These are phyloP conservation scores for Auricularia auricula-judae DNA, from an alignment of 768 basidiomycete genomes.

Conservation along the genomic window DNA sequence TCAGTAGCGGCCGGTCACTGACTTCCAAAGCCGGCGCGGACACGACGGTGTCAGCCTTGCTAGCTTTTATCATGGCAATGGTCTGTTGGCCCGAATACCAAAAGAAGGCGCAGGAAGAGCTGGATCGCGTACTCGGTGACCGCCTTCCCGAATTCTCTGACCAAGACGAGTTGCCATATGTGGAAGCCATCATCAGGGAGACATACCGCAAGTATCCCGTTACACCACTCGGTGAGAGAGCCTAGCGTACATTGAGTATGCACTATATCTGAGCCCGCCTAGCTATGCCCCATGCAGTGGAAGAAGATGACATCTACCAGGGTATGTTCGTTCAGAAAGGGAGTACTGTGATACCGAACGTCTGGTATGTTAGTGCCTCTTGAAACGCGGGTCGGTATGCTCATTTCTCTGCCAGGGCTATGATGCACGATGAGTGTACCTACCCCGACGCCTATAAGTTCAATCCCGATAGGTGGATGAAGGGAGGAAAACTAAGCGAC, in stretches of 20 bases:
- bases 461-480: background rate
- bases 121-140: conserved; percentile 27
- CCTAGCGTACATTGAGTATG: too few relatives aligned
- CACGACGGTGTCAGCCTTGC: conserved; percentile 22
- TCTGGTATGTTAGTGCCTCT: background rate
- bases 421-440: background rate
- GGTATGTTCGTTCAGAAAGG: background rate
- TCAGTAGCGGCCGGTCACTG: background rate
- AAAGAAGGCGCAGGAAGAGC: conserved; percentile 27
- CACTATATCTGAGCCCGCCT: too few relatives aligned
- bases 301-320: conserved; percentile 35
- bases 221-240: conserved; percentile 11
- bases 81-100: conserved; percentile 25
- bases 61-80: conserved; percentile 29
- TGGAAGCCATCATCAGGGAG: conserved; percentile 27
- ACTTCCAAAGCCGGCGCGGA: conserved; percentile 3
- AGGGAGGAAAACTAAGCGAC: background rate
- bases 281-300: conserved; percentile 16
- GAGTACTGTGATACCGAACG: background rate
- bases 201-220: conserved; percentile 17
- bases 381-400: background rate
- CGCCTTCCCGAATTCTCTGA: conserved; percentile 28
- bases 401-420: conserved; percentile 1
- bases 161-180: conserved; percentile 22
- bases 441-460: too few relatives aligned